Percentiles rank a stretch among this genome's conserved stretches.
phyloP scores from a whole-genome alignment of 768 basidiomycete genomes.

The Amanita exitialis region DNA sequence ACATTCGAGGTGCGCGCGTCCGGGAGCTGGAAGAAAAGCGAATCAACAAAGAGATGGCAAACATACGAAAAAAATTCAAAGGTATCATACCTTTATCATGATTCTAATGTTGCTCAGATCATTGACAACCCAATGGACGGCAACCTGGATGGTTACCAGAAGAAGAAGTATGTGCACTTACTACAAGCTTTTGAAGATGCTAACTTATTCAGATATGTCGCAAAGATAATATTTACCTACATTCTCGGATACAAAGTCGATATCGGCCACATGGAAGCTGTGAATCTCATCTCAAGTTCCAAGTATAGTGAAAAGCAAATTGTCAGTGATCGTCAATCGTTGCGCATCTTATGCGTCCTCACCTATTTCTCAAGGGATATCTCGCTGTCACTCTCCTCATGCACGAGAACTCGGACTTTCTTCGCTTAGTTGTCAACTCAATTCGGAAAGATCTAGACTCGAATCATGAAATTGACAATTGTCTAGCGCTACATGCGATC shows the following conservation, averaged over 20 bases:
- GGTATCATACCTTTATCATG: conserved; percentile 31
- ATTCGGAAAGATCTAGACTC: conserved; percentile 96
- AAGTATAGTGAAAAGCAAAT: conserved; percentile 99
- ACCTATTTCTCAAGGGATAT: conserved; percentile 60
- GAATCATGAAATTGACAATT: conserved; percentile 91
- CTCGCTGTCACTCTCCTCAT: conserved; percentile 93
- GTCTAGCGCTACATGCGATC: conserved; percentile 93
- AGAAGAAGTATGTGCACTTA: conserved; percentile 59
- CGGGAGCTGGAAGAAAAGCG: conserved; percentile 97
- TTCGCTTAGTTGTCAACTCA: conserved; percentile 94
- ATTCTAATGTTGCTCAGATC: neutral
- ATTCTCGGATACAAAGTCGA: conserved; percentile 99
- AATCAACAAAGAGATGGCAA: conserved; percentile 99
- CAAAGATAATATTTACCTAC: conserved; percentile 98
- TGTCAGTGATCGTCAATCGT: conserved; percentile 35
- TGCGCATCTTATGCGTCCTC: conserved; percentile 1
- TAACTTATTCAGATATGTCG: conserved; percentile 65
- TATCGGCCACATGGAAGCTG: conserved; percentile 98
- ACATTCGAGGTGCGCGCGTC: conserved; percentile 93
- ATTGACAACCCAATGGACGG: conserved; percentile 42
- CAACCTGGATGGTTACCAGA: conserved; percentile 83
- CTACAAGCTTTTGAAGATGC: conserved; percentile 10
- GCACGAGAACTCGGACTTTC: conserved; percentile 98
- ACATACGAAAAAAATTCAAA: conserved; percentile 98
- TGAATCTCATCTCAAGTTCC: conserved; percentile 89